Evolutionary conservation across 2,329 filamentous ascomycete species (phyloP).

Genomic region (Pseudogymnoascus sp.): DNA sequence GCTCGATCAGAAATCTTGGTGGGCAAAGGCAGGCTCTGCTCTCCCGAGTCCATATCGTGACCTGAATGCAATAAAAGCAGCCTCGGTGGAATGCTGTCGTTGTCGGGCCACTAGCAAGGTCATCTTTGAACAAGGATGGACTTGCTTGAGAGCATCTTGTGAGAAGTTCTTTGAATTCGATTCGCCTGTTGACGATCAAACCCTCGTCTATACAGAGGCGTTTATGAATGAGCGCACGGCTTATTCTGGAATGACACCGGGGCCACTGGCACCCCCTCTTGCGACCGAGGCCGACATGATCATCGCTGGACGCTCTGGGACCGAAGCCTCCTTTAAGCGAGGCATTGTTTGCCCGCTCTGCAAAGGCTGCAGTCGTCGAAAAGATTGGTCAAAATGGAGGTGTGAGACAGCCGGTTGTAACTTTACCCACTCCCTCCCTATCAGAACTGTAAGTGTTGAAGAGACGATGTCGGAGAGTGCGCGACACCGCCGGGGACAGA

Average conservation of each 20-base stretch:
- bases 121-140: conserved; percentile 43
- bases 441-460: conserved; percentile 12
- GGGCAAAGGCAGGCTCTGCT: conserved; percentile 36
- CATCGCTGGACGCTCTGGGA: conserved; percentile 32
- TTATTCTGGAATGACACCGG: conserved; percentile 34
- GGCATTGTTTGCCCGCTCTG: conserved; percentile 63
- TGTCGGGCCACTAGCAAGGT: conserved; percentile 36
- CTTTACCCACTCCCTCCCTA: conserved; percentile 34
- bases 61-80: conserved; percentile 18
- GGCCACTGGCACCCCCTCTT: conserved; percentile 34
- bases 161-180: conserved; percentile 40
- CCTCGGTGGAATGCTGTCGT: conserved; percentile 28
- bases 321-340: conserved; percentile 45
- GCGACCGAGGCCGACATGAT: conserved; percentile 31
- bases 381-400: conserved; percentile 53
- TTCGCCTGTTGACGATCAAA: conserved; percentile 20
- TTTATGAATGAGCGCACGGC: conserved; percentile 49
- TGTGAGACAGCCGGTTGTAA: conserved; percentile 47
- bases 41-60: conserved; percentile 27
- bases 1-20: conserved; percentile 47
- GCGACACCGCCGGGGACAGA: background rate
- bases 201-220: conserved; percentile 43
- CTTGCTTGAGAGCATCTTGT: conserved; percentile 50
- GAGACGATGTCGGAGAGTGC: background rate
- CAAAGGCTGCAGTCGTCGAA: conserved; percentile 51